Evolutionary conservation across 192 early-diverging fungal species (phyloP).

Genomic region (Backusella circina): DNA sequence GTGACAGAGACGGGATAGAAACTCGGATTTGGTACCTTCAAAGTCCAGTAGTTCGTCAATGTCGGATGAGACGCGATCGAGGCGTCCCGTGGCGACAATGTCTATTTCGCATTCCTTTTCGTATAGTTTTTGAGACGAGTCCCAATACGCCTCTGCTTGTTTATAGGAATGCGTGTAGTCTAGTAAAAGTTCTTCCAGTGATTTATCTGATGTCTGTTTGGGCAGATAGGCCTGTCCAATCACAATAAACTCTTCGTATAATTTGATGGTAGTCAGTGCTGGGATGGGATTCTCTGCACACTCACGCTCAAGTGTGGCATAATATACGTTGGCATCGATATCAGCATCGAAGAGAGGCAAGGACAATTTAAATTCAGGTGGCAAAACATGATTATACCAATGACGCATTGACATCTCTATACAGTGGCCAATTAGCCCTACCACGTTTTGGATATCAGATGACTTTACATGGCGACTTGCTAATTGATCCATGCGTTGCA

Average conservation of each 20-base stretch:
- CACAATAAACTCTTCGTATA: slow-evolving; percentile 8
- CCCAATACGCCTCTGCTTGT: neutral
- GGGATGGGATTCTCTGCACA: neutral
- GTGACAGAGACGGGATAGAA: neutral
- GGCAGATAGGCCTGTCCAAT: slow-evolving; percentile 9
- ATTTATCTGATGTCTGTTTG: neutral
- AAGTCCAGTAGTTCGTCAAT: neutral
- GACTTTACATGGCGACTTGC: neutral
- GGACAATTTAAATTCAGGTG: neutral
- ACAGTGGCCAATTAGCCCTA: neutral
- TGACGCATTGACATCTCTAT: slow-evolving; percentile 5
- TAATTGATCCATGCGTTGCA: neutral
- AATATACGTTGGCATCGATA: neutral
- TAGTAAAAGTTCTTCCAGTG: neutral
- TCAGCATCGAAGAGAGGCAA: neutral
- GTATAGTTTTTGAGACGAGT: neutral
- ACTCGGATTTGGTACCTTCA: slow-evolving; percentile 8
- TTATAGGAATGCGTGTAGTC: neutral
- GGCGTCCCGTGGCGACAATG: neutral
- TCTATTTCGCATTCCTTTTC: neutral
- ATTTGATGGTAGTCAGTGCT: neutral
- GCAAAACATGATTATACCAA: slow-evolving; percentile 7
- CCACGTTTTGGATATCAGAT: neutral
- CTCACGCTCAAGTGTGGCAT: neutral
- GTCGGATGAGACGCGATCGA: neutral